Evolutionary conservation across 1,284 basidiomycete species (phyloP), one percentile per base, ranked within the genome.

Genomic region (Kalmanozyma brasiliensis): DNA sequence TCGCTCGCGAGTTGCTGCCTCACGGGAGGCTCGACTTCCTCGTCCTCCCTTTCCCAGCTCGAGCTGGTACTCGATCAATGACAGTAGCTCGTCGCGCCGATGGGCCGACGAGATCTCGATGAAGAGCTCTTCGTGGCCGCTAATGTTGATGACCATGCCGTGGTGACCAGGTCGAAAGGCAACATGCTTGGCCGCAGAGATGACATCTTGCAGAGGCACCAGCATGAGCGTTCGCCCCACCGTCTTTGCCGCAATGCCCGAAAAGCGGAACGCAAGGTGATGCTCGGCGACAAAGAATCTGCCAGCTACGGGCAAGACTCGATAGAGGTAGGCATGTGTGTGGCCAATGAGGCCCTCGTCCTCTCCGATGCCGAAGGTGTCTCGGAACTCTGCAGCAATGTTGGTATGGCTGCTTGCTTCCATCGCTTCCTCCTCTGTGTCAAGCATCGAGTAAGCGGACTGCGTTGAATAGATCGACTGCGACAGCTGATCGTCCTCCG

Each of bases 51-150:
- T 30, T 11, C 46, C 38, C 6, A 56, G 57, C 41, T 73, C 69
- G 13, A 73, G n/a, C 80, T 94, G 91, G 30, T 87, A 85, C 65
- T 94, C 89, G 41, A 98, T 85, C 16, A 93, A 84, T 4, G 82
- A 82, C 16, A 90, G 86, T 77, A 94, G 93, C 4, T 89, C 87
- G 60, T 89, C 86, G 30, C 94, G 87, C 48, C 91, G 89, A 49
- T 91, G 88, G 56, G 89, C 86, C 10, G 89, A 89, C 37, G 87
- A 85, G 79, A 98, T 95, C 83, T 98, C 95, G 73, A 98, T 90
- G 84, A 98, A 98, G 2, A 98, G 53, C 80, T 98, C 95, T 84
- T 98, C 95, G 80, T 97, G 91, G 0, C 95, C 95, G 76, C 91
- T 91, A 70, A 98, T 89, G 49, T 96, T 90, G 57, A 98, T 85